Base-by-base conservation (phyloP, 108 stramenopile species). In the Nitzschia sp. region DNA sequence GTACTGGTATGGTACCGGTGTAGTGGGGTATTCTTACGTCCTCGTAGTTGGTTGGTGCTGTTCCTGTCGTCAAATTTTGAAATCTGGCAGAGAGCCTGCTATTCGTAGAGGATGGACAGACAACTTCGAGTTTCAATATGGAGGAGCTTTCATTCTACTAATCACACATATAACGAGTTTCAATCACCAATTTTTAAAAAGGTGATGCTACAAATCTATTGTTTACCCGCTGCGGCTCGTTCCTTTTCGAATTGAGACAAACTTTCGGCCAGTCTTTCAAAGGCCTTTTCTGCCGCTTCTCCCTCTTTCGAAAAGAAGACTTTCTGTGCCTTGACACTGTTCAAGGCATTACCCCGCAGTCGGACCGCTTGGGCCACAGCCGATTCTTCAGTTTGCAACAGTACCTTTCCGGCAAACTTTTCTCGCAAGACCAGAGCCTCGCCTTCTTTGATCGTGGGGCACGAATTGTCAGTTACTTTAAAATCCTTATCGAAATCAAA, bases 401-500 rank as follows among this genome's bases (percentile, higher is more conserved):
- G 66, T 63, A 85, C 85, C 64, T 92, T 89, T n/a, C 91, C 94
- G 2, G 86, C 89, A 61, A 92, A 91, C 60, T 91, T 85, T 73
- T 92, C 85, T 26, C 84, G 55, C 61, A 90, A 58, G 17, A 89
- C 38, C 38, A 88, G n/a, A 23, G 62, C 68, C 66, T 92, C 91
- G 9, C 69, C 76, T 47, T 80, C 67, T 13, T 63, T 77, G 53
- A 76, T 77, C 17, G 50, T 25, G 9, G 58, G 73, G 72, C 91
- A 92, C 2, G 89, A 78, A 63, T 95, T 95, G 61, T 92, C 94
- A 2, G 86, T 86, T 2, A 80, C 6, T 6, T 65, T 56, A 56
- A 95, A 95, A 64, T 95, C 89, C 71, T 85, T 88, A 58, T 92
- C 91, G 66, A 90, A 95, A 68, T 91, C 88, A 31, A 80, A 87